Percentiles rank a stretch among this genome's conserved stretches.
These are phyloP conservation scores for Diaporthe velutina DNA, from an alignment of 2,329 filamentous ascomycete species.

Conservation along the genomic window DNA sequence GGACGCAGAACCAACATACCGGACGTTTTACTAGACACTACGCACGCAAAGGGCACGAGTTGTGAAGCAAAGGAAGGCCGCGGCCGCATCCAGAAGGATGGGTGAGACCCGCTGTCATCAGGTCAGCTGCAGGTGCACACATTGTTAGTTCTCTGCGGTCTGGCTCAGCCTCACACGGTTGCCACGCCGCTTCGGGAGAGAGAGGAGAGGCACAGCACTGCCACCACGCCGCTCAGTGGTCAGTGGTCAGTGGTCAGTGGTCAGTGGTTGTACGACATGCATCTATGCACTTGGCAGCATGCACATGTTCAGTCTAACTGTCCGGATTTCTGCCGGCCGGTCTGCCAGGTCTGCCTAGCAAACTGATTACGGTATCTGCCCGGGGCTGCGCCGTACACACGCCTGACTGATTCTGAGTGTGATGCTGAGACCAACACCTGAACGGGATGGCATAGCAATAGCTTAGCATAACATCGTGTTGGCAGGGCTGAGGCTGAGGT, in stretches of 20 bases:
- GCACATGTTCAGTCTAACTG: too few species aligned
- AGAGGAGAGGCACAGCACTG: constrained; percentile 1
- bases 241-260: neutral
- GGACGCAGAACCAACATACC: constrained; percentile 12
- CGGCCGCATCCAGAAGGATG: constrained; percentile 19
- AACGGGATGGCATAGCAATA: neutral
- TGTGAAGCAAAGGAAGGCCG: constrained; percentile 4
- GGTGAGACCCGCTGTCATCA: constrained; percentile 2
- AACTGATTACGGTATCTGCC: neutral
- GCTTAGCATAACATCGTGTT: neutral
- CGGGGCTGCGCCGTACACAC: constrained; percentile 2
- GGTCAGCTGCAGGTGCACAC: too few species aligned
- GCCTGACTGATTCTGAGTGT: neutral
- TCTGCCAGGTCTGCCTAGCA: neutral
- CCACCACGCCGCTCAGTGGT: constrained; percentile 4
- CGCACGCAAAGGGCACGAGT: neutral
- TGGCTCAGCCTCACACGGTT: constrained; percentile 12
- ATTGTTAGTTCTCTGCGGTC: neutral
- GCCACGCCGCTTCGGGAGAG: neutral
- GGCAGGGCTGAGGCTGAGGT: constrained; percentile 21
- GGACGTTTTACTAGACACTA: neutral
- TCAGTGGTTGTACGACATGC: constrained; percentile 9
- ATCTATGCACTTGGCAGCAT: neutral
- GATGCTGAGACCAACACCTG: neutral
- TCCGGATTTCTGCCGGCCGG: neutral